phyloP scores from a whole-genome alignment of 1,284 basidiomycete genomes.

The Malassezia japonica region DNA sequence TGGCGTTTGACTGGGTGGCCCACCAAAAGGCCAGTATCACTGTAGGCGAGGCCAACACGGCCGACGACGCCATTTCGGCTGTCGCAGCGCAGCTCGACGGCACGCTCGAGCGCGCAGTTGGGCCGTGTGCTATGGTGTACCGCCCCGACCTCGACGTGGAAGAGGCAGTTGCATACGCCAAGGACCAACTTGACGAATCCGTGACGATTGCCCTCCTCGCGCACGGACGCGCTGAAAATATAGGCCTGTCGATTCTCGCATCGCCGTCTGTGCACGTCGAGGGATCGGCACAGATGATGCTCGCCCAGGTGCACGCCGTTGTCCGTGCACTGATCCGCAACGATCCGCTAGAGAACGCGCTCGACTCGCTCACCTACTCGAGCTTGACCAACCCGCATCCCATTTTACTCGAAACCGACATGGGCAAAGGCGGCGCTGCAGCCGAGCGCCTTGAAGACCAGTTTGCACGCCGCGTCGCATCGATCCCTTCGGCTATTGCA shows the following conservation, averaged over 20 bases:
- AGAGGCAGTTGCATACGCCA: background rate
- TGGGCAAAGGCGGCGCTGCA: conserved; percentile 21
- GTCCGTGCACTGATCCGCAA: conserved; percentile 20
- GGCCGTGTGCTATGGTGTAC: background rate
- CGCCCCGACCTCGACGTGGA: background rate
- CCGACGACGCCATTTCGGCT: background rate
- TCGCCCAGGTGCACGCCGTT: conserved; percentile 24
- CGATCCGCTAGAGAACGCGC: background rate
- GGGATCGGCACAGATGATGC: conserved; percentile 25
- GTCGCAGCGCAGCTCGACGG: background rate
- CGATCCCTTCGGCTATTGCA: conserved; percentile 22
- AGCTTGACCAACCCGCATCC: conserved; percentile 16
- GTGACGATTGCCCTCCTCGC: background rate
- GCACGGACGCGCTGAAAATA: background rate
- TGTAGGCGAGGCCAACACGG: background rate
- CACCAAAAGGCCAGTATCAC: background rate
- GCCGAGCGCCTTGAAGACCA: conserved; percentile 29
- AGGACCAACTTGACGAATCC: too few species aligned
- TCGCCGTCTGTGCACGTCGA: conserved; percentile 24
- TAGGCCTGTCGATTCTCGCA: conserved; percentile 9
- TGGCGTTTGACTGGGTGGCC: background rate
- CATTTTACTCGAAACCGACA: conserved; percentile 17
- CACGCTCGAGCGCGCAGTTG: background rate
- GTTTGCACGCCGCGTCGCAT: conserved; percentile 26
- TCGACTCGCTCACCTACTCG: background rate